Base-by-base conservation (phyloP, 805 yeast species). In the Starmerella sp. region DNA sequence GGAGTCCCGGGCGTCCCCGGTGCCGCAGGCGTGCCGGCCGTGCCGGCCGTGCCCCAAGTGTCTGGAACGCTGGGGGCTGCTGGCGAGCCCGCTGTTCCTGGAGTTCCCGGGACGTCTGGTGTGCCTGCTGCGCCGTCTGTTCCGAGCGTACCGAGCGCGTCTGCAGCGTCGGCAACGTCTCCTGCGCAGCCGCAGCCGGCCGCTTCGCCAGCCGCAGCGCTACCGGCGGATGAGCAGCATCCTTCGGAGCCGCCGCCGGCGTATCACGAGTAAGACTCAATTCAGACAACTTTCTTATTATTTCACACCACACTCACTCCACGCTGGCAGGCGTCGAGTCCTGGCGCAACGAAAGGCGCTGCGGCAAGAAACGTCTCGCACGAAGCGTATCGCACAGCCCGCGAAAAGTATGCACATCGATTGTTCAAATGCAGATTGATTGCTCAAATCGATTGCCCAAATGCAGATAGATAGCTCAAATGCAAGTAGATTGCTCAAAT, bases 181-280 rank as follows among this genome's bases (percentile, higher is more conserved):
- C 2, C 11, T 32, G 35, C 11, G 35, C 11, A 10, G 13, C 38
- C 38, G 2, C 2, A 6, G 7, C 6, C 43, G 15, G n/a, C 30
- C 6, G 14, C 10, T 22, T 10, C 45, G 7, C 8, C 45, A 8
- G 45, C 22, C 6, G 45, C n/a, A n/a, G 8, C 17, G 7, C 14
- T 36, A 32, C 13, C 5, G 10, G 38, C 10, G n/a, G 43, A 48
- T 7, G 43, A 36, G 13, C 17, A 17, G 42, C 51, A 14, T 13
- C 51, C 51, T 8, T 14, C 51, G 5, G 51, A 29, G 11, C 43
- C 41, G 10, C 51, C 51, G 14, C 51, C 51, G n/a, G 51, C 51
- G 9, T 48, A 48, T 30, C 28, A 17, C 28, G 51, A 48, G 14
- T 48, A 29, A 22, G 22, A 22, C 22, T 22, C 22, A 22, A 22